phyloP scores from a whole-genome alignment of 2,329 filamentous ascomycete species.

The Zarea fungicola region DNA sequence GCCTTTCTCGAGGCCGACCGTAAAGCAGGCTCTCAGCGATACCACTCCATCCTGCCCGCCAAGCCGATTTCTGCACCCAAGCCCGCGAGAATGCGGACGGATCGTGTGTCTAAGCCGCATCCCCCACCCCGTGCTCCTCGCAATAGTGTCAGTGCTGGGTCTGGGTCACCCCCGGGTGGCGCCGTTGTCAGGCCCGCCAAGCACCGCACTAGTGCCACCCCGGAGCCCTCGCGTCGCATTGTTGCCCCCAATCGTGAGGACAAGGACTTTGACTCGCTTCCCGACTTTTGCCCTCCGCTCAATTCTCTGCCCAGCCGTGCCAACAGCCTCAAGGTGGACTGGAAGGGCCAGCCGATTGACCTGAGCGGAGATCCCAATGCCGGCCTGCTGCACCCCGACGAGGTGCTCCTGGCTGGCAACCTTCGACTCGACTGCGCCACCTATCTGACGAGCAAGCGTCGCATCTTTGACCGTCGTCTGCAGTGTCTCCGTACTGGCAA shows the following conservation, averaged over 20 bases:
- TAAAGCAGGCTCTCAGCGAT: conserved; percentile 34
- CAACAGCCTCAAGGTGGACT: conserved; percentile 76
- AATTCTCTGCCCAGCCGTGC: conserved; percentile 59
- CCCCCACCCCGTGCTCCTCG: conserved; percentile 32
- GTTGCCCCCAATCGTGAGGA: conserved; percentile 70
- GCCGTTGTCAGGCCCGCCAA: conserved; percentile 25
- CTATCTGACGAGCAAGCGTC: conserved; percentile 87
- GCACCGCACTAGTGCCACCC: conserved; percentile 41
- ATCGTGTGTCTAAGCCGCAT: conserved; percentile 33
- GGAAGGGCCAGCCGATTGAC: conserved; percentile 77
- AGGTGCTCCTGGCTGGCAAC: conserved; percentile 69
- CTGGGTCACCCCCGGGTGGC: conserved; percentile 26
- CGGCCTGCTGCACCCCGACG: conserved; percentile 69
- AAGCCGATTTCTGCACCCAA: conserved; percentile 29
- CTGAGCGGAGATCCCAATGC: conserved; percentile 67
- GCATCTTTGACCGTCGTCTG: conserved; percentile 76
- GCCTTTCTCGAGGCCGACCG: conserved; percentile 44
- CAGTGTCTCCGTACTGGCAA: conserved; percentile 63
- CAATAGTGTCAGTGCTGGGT: conserved; percentile 18
- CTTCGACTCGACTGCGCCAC: conserved; percentile 80
- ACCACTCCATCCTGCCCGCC: conserved; percentile 39
- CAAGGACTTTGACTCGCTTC: conserved; percentile 68
- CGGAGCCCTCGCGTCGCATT: conserved; percentile 46
- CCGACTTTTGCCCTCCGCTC: conserved; percentile 67
- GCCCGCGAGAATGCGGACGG: conserved; percentile 23